These are phyloP conservation scores for Purshia tridentata DNA, from an alignment of 306 rosid species.

Conservation along the genomic window DNA sequence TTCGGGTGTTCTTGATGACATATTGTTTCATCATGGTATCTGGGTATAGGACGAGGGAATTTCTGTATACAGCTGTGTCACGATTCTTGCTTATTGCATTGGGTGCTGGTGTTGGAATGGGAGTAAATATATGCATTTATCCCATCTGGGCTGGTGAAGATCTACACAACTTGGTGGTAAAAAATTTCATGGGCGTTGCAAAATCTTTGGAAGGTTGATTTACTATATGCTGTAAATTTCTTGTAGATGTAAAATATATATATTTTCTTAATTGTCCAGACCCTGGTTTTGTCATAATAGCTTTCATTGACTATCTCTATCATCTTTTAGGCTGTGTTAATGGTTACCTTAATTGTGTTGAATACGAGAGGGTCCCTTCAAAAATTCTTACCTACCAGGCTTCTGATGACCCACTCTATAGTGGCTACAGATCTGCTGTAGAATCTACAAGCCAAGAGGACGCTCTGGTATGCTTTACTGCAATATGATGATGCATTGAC, in stretches of 20 bases:
- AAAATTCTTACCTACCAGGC: constrained; percentile 93
- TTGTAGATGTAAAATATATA: background rate
- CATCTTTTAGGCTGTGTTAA: constrained; percentile 67
- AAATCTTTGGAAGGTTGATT: constrained; percentile 77
- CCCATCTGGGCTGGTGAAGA: constrained; percentile 99
- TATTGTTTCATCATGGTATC: constrained; percentile 84
- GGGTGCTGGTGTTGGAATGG: constrained; percentile 84
- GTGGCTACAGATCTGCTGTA: constrained; percentile 82
- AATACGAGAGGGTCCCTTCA: constrained; percentile 84
- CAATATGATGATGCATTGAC: constrained; percentile 16
- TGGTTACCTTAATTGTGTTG: constrained; percentile 70
- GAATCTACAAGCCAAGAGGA: constrained; percentile 92
- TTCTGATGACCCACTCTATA: constrained; percentile 80
- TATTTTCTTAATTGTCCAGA: no score
- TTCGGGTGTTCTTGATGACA: constrained; percentile 94
- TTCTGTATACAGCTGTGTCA: constrained; percentile 56
- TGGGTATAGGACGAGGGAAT: constrained; percentile 80
- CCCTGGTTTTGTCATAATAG: constrained; percentile 8
- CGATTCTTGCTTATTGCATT: constrained; percentile 87
- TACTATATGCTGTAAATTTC: constrained; percentile 10
- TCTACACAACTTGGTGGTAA: constrained; percentile 81
- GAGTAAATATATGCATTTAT: constrained; percentile 71
- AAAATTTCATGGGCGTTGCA: constrained; percentile 83
- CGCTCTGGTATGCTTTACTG: constrained; percentile 56
- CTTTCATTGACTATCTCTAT: constrained; percentile 19